Conservation (phyloP, 2,329 filamentous ascomycete genomes). For the Penicillium sp. region DNA sequence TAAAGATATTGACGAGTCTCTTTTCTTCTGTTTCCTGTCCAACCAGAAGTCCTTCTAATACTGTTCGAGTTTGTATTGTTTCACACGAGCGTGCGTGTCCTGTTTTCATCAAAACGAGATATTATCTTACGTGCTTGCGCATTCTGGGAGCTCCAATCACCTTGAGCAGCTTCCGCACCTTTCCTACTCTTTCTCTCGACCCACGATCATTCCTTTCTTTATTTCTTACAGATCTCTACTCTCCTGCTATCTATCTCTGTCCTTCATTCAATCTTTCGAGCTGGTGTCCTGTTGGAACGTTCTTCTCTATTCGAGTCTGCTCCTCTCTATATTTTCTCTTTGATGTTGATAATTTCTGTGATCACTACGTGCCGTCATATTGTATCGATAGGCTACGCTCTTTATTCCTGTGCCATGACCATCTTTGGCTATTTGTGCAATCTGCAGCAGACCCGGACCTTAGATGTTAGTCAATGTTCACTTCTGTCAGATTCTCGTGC, state of each 20-base stretch:
- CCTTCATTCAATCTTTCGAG: slow-evolving; percentile 9
- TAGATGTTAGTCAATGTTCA: slow-evolving; percentile 12
- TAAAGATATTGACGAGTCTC: slow-evolving; percentile 23
- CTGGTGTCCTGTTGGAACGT: not conserved
- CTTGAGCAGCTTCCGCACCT: not conserved
- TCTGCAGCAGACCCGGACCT: slow-evolving; percentile 16
- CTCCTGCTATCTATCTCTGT: slow-evolving; percentile 5
- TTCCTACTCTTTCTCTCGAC: not conserved
- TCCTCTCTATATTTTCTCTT: slow-evolving; percentile 10
- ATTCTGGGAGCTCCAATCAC: not conserved
- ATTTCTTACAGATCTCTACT: slow-evolving; percentile 4
- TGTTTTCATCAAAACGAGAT: not conserved
- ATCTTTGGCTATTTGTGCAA: slow-evolving; percentile 13
- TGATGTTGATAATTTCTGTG: slow-evolving; percentile 22
- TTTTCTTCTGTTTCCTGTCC: slow-evolving; percentile 15
- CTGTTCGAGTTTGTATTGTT: not conserved
- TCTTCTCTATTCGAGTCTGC: slow-evolving; percentile 5
- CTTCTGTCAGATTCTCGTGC: not conserved
- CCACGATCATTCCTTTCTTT: slow-evolving; percentile 5
- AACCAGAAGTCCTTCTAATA: slow-evolving; percentile 12
- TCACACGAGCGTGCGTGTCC: not conserved
- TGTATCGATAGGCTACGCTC: slow-evolving; percentile 10
- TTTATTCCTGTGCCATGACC: slow-evolving; percentile 13
- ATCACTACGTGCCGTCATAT: slow-evolving; percentile 8
- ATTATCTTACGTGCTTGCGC: not conserved